These are phyloP conservation scores for Trametes cubensis DNA, from an alignment of 768 basidiomycete species.

Conservation along the genomic window DNA sequence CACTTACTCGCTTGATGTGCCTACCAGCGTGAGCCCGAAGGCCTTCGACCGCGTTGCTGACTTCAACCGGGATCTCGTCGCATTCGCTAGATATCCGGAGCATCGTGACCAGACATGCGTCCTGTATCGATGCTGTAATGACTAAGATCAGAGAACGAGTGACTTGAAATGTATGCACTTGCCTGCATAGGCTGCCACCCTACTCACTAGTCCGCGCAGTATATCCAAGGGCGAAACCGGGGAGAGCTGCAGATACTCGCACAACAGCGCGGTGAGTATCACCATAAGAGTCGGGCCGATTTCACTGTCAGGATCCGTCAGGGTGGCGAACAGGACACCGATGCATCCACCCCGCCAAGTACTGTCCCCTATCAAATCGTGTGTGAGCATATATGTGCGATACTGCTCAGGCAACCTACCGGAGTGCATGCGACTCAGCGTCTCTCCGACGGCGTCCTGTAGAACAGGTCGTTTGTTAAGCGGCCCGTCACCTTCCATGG, in stretches of 20 bases:
- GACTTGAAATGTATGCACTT: constrained; percentile 26
- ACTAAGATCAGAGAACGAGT: not conserved
- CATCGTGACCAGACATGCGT: constrained; percentile 73
- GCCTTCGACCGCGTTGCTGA: constrained; percentile 45
- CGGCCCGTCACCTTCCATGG: constrained; percentile 39
- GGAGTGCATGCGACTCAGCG: constrained; percentile 52
- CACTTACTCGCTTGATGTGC: constrained; percentile 59
- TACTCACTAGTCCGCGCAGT: constrained; percentile 47
- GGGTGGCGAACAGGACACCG: constrained; percentile 40
- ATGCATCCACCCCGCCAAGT: constrained; percentile 42
- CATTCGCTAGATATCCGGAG: constrained; percentile 64
- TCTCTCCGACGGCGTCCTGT: constrained; percentile 58
- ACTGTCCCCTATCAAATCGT: constrained; percentile 37
- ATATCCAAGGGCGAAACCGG: constrained; percentile 53
- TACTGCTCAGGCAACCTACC: constrained; percentile 41
- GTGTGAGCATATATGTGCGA: not conserved
- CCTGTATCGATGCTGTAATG: constrained; percentile 65
- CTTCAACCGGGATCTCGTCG: constrained; percentile 52
- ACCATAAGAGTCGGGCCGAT: constrained; percentile 61
- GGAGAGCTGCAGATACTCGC: constrained; percentile 57
- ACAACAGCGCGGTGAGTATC: constrained; percentile 68
- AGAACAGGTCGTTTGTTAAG: constrained; percentile 45
- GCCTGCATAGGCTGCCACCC: constrained; percentile 49
- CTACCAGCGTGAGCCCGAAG: constrained; percentile 49
- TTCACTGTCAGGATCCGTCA: constrained; percentile 41